Base-by-base conservation (phyloP, 768 basidiomycete genomes). In the Suillus bovinus region DNA sequence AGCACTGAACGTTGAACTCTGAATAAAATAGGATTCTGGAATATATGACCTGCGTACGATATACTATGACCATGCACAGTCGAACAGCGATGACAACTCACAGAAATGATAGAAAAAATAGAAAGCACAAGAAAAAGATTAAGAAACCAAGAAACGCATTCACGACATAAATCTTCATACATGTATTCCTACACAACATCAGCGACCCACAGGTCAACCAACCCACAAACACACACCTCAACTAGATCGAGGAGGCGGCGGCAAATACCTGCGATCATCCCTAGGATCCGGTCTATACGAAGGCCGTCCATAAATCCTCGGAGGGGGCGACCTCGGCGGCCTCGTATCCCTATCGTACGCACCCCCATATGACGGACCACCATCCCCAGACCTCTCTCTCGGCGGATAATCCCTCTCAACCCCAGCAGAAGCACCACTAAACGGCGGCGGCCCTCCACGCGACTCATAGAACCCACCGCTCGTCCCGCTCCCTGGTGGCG, bases 251-350 rank as follows among this genome's bases (percentile, higher is more conserved):
- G 73, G 71, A 13, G 69, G 73, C 0, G 69, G 75, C 31, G 76
- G 75, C n/a, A 68, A 64, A 57, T 79, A 80, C 68, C 79, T 65
- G 49, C 76, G 64, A 53, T 79, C 78, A 62, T 77, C 79, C 60
- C 78, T 71, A 8, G 69, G 41, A 61, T 76, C 71, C 57, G 64
- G 54, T 68, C 57, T 33, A 64, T 65, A 59, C 33, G 53, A 1
- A 16, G 62, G 50, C 13, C 69, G 59, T 14, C 57, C 70, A 46
- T 71, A 70, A 5, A 56, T 56, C 11, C 55, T 56, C 38, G 67
- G 64, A 34, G 64, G 67, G 2, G 68, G 64, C 2, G 70, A 61
- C 49, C 67, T 7, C 56, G 76, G 70, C 3, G 73, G 68, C 62
- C 72, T 72, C 27, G 66, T 70, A 52, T 68, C 73, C 39, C 80